Evolutionary conservation across 257 asterid species (phyloP), one percentile per base, ranked within the genome.

Genomic region (Nicotiana otophora): DNA sequence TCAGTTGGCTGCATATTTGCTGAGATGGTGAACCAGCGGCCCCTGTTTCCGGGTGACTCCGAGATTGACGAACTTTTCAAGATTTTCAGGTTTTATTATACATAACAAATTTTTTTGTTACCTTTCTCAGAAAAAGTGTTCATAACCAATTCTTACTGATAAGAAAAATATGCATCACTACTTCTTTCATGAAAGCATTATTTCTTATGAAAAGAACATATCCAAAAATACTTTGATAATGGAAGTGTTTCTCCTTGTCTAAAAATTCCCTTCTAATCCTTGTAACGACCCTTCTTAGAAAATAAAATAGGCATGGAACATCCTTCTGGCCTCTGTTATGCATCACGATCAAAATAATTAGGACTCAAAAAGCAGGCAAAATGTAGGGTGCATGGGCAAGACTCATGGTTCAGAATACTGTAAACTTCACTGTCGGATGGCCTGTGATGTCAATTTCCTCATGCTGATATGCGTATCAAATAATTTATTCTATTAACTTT

Each of bases 1-100:
- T 95, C 99, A 36, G 91, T 95, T 84, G 99, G 99, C 33, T 95
- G 99, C 86, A 95, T 95, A 88, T 94, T 94, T 89, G 97, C 99
- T 28, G 99, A 95, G 92, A 95, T 95, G 99, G 97, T 94, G 86
- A 95, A 84, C 87, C 92, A 88, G 85, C 86, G 62, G 28, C 90
- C 99, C 51, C 55, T 95, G 84, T 95, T 95, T 88, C 97, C 97
- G 14, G 99, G 99, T 55, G 97, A 94, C 93, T 95, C 99, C 51
- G 99, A 94, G 87, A 95, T 93, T 64, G 99, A 95, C 81, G 97
- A 95, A 83, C 93, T 95, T 85, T 93, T 91, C 77, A 90, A 88
- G 86, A 93, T 95, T 70, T 95, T 95, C 87, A 92, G 98, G 99
- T 95, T 63, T 85, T 86, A 54, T 68, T 87, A 81, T 83, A 62